A percentile compares a stretch with the other conserved stretches of the same genome.
Conservation (phyloP, 1,139 yeast species). For the Cylindricascospora bacillispora region DNA sequence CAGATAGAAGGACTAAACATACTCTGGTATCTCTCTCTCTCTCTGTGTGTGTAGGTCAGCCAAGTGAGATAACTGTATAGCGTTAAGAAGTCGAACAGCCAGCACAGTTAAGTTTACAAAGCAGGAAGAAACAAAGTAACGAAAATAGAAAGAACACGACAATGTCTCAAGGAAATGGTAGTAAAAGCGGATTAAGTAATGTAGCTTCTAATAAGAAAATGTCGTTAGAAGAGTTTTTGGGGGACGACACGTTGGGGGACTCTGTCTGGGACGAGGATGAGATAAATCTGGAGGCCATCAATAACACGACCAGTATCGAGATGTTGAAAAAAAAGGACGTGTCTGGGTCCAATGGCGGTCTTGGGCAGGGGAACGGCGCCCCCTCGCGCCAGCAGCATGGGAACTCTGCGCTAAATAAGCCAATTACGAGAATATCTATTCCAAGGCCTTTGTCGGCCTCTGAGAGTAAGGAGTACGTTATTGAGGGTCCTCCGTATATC, state of each 20-base stretch:
- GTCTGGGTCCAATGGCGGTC: neutral
- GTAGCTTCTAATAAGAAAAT: no score
- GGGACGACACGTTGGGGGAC: constrained; percentile 24
- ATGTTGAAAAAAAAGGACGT: constrained; percentile 11
- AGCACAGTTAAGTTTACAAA: neutral
- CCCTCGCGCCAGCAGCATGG: neutral
- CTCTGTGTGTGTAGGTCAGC: no score
- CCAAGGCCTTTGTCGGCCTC: no score
- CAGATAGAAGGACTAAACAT: no score
- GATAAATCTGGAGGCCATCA: constrained; percentile 18
- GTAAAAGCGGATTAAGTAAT: no score
- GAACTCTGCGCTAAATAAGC: neutral
- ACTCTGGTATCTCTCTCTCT: no score
- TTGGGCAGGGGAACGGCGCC: constrained; percentile 1
- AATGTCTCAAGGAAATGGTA: no score
- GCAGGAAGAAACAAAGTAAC: neutral
- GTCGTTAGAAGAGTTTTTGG: constrained; percentile 26
- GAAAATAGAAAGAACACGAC: no score
- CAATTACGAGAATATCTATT: no score
- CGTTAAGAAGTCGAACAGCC: no score
- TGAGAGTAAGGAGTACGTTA: constrained; percentile 3
- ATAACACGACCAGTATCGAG: constrained; percentile 18
- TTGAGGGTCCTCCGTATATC: constrained; percentile 40
- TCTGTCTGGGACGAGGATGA: constrained; percentile 26
- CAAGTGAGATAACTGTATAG: no score